Evolutionary conservation across 2,329 filamentous ascomycete genomes (phyloP).

Genomic region (Gaeumannomyces tritici): DNA sequence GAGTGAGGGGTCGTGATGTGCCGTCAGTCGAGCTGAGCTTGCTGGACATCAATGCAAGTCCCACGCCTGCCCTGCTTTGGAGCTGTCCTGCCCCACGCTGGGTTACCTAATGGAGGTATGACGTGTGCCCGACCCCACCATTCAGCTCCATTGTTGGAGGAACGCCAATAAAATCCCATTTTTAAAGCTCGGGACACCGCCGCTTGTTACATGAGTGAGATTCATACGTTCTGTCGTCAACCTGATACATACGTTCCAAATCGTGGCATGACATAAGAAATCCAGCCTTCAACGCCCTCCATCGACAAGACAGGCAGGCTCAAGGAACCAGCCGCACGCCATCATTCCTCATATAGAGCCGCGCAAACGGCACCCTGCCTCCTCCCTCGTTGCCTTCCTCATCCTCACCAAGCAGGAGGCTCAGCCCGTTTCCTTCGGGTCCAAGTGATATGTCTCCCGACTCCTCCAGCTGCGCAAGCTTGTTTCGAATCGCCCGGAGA

Average conservation of each 20-base stretch:
- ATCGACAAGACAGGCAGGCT: not conserved
- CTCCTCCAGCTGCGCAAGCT: not conserved
- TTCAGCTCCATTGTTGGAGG: no score
- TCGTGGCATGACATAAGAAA: not conserved
- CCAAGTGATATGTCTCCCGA: not conserved
- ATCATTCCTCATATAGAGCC: not conserved
- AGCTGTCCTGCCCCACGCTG: not conserved
- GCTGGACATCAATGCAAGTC: not conserved
- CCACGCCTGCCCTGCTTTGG: not conserved
- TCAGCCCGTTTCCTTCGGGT: not conserved
- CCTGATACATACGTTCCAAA: not conserved
- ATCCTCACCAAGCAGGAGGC: not conserved
- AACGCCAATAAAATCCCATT: no score
- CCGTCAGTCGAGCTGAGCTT: not conserved
- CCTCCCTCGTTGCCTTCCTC: no score
- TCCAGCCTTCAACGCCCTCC: not conserved
- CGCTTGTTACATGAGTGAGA: no score
- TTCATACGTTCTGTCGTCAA: not conserved
- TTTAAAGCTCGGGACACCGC: no score
- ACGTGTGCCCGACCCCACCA: not conserved
- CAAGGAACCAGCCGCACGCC: not conserved
- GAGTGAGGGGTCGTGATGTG: not conserved
- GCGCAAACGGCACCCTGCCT: not conserved
- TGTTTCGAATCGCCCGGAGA: not conserved
- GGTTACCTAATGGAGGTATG: not conserved